Evolutionary conservation across 2,329 filamentous ascomycete genomes (phyloP), one percentile per base, ranked within the genome.

Genomic region (Trichophyton benhamiae): DNA sequence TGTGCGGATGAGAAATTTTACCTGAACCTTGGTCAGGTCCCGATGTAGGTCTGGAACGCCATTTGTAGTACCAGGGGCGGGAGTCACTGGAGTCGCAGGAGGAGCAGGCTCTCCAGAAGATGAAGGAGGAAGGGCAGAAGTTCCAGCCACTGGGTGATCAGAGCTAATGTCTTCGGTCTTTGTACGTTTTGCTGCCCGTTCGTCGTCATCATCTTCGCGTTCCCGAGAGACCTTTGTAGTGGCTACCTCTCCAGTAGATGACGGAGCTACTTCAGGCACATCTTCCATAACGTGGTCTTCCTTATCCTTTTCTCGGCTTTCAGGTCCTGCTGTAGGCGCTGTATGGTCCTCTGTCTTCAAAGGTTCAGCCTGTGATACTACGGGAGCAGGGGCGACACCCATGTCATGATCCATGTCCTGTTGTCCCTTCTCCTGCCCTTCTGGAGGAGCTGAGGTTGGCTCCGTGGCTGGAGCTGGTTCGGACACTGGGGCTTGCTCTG

Each of bases 151-250:
- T 3, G 67, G 66, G 57, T 75, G 72, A 36, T 78, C 76, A 0
- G 68, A 64, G 20, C 76, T 75, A 49, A 79, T 77, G 11, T 78
- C 78, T 15, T 88, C 87, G 0, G 89, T 87, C 75, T 86, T 92
- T 42, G 88, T 84, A 27, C 91, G 86, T 78, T 96, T 96, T 0
- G 90, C 83, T 15, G 83, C 83, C 60, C 87, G 90, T 65, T 89
- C 77, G 20, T 79, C 78, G 17, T 65, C 67, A 11, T 95, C 90
- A 3, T 90, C 86, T 62, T 95, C 90, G 13, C 91, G 86, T 66
- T 86, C 87, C 9, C 89, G 85, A 1, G 89, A 80, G 11, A 87
- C 70, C 74, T 91, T 92, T 2, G 72, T 71, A 2, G 76, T 75
- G 1, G 77, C 76, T 2, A 68, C 49, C 8, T 42, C 22, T 9